Evolutionary conservation across 345 rosid species (phyloP).

Genomic region (Carallia pectinifolia): DNA sequence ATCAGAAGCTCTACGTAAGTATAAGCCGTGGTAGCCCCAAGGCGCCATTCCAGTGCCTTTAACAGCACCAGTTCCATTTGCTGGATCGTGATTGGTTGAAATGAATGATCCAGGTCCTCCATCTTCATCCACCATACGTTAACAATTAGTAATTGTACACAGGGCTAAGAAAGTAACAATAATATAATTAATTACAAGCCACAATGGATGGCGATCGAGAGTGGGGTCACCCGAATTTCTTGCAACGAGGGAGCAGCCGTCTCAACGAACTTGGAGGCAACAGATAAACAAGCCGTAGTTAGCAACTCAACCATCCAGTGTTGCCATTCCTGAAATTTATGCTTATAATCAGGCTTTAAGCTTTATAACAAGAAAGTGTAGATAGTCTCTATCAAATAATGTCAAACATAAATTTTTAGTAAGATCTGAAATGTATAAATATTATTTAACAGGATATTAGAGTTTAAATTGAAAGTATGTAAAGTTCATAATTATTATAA

Average conservation of each 20-base stretch:
- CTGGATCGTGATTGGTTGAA: conserved; percentile 46
- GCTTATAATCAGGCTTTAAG: neutral
- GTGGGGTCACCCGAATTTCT: conserved; percentile 56
- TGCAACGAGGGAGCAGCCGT: conserved; percentile 39
- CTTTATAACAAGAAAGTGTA: too few relatives aligned
- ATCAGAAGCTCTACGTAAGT: conserved; percentile 47
- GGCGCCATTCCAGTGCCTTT: conserved; percentile 58
- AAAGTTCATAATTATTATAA: too few relatives aligned
- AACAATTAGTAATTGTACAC: too few relatives aligned
- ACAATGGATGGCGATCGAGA: neutral
- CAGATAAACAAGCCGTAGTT: conserved; percentile 57
- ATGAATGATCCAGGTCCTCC: conserved; percentile 61
- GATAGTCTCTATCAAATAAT: neutral
- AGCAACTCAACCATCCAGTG: conserved; percentile 70
- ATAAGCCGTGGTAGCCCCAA: conserved; percentile 46
- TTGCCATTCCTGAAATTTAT: conserved; percentile 50
- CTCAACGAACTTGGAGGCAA: conserved; percentile 66
- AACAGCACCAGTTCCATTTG: conserved; percentile 61
- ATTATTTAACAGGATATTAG: too few relatives aligned
- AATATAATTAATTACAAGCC: neutral
- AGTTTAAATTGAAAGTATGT: too few relatives aligned
- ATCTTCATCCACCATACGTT: conserved; percentile 24
- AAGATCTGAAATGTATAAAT: too few relatives aligned
- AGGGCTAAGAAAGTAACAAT: neutral
- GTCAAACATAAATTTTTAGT: too few relatives aligned